Base-by-base conservation (phyloP, 106 monocot genomes). In the Agapanthus africanus region DNA sequence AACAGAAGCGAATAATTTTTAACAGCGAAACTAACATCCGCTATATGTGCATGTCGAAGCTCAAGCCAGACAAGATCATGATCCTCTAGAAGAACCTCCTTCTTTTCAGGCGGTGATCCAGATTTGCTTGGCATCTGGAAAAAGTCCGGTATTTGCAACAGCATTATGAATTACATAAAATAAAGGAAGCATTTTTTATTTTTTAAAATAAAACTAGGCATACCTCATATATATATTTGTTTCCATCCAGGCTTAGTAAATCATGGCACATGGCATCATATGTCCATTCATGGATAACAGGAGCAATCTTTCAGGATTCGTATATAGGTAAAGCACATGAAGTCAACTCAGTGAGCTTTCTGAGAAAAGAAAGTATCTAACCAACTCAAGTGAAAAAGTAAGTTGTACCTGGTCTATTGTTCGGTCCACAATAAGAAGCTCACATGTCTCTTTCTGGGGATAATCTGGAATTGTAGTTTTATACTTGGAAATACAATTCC, bases 201-300 rank as follows among this genome's bases (percentile, higher is more conserved):
- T n/a, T n/a, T 26, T 69, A 21, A 41, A 10, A 59, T 0, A 71
- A 42, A 15, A 6, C 52, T 16, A 59, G 39, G 11, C 35, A 51
- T 77, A 87, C 90, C 81, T 87, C 87, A 70, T 84, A 42, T 28
- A 77, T 54, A 65, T 90, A 90, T 71, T 84, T 86, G 74, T 84
- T 84, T 32, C 83, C 90, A 49, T 87, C 90, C 83, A 91, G 59
- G 42, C 81, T 68, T 10, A 91, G 66, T 47, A 91, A 77, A 76
- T 91, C 90, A 75, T 87, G 86, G 73, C 83, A 84, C 81, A 91
- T 90, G 56, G 86, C 86, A 83, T 90, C 90, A 66, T 90, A 90
- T 18, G 90, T 86, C 90, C 90, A 90, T 74, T 90, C 90, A 79
- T 90, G 90, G 40, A 90, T 90, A 40, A 86, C 42, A 54, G 90